Percentiles rank a stretch among this genome's conserved stretches.
These are phyloP conservation scores for Botryotinia narcissicola DNA, from an alignment of 2,329 filamentous ascomycete genomes.

Conservation along the genomic window DNA sequence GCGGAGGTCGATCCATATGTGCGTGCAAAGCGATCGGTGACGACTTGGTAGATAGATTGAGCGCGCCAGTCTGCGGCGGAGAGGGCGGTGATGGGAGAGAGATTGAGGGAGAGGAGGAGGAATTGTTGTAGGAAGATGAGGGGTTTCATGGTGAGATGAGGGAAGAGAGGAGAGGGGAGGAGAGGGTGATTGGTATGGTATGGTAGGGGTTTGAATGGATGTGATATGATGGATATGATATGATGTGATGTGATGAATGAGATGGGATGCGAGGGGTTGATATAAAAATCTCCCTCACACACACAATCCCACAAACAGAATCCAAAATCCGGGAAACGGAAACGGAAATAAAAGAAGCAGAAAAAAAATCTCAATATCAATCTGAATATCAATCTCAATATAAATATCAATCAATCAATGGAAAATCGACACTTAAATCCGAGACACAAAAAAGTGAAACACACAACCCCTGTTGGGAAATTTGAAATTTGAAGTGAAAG, in stretches of 20 bases:
- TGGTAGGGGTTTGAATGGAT: background rate
- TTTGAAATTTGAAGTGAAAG: background rate
- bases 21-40: conserved; percentile 41
- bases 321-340: background rate
- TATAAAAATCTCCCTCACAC: background rate
- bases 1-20: conserved; percentile 40
- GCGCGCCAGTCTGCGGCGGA: conserved; percentile 41
- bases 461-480: background rate
- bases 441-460: background rate
- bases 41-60: conserved; percentile 46
- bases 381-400: background rate
- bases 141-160: background rate
- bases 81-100: conserved; percentile 17
- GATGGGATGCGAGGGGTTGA: background rate
- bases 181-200: background rate
- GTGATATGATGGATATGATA: too few species aligned
- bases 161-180: background rate
- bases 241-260: background rate
- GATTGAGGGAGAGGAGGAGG: background rate
- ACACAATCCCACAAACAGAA: too few species aligned
- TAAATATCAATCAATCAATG: background rate
- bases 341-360: background rate
- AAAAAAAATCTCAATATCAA: too few species aligned
- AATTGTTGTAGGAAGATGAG: background rate
- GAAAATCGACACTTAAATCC: background rate